These are phyloP conservation scores for Ploettnerulaceae sp. DNA, from an alignment of 2,329 filamentous ascomycete species.

Conservation along the genomic window DNA sequence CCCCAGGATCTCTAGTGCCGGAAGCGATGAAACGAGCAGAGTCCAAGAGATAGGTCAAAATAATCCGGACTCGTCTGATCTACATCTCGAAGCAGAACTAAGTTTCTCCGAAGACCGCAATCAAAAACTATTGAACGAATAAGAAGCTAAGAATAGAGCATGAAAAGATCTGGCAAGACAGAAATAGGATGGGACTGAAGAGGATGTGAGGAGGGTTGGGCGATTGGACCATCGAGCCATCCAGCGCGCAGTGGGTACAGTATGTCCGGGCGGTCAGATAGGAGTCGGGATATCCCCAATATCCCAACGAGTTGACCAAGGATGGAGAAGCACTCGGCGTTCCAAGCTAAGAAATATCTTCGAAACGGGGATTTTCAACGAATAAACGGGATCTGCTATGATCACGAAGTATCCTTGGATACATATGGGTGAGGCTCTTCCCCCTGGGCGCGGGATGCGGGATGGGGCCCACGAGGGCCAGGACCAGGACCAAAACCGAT, in stretches of 20 bases:
- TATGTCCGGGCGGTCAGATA: neutral
- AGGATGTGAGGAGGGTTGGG: conserved; percentile 9
- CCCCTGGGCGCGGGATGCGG: neutral
- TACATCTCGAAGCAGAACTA: conserved; percentile 20
- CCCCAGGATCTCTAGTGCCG: conserved; percentile 9
- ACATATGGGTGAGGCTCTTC: conserved; percentile 17
- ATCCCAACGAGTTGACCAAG: conserved; percentile 6
- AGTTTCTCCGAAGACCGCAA: conserved; percentile 13
- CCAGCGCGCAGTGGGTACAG: conserved; percentile 7
- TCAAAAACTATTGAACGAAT: conserved; percentile 19
- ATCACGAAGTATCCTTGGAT: neutral
- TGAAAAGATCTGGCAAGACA: conserved; percentile 10
- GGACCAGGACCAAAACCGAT: conserved; percentile 14
- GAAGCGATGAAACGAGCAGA: conserved; percentile 22
- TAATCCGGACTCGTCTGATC: conserved; percentile 29
- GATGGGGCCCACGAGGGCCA: no score
- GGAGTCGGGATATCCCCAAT: neutral
- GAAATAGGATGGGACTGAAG: conserved; percentile 13
- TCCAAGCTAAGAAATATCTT: conserved; percentile 16
- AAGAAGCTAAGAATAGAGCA: conserved; percentile 2
- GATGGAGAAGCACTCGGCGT: conserved; percentile 18
- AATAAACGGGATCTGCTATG: conserved; percentile 8
- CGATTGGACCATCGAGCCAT: neutral
- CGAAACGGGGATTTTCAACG: conserved; percentile 17
- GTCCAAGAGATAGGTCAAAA: conserved; percentile 12